Evolutionary conservation across 495 filamentous ascomycete genomes (phyloP).

Genomic region (Penicillium steckii): DNA sequence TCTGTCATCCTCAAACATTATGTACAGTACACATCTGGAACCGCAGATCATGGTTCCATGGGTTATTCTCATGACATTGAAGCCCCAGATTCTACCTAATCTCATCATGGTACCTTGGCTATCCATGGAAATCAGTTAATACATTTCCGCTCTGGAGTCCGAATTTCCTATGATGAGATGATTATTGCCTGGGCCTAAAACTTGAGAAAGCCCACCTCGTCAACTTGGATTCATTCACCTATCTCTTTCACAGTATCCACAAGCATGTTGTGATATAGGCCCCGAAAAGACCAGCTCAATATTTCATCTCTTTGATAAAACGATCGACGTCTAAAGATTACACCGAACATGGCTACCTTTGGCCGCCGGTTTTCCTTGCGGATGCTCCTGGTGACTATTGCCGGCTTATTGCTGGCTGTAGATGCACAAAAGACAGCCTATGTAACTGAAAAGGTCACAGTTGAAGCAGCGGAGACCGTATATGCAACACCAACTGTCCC

Average conservation of each 20-base stretch:
- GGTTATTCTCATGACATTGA: neutral
- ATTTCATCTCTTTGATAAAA: neutral
- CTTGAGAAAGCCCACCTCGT: neutral
- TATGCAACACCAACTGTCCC: conserved; percentile 27
- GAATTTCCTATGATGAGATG: too few relatives aligned
- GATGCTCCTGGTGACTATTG: neutral
- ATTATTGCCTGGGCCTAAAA: too few relatives aligned
- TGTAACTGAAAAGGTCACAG: conserved; percentile 15
- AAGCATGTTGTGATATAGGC: too few relatives aligned
- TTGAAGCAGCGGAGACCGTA: conserved; percentile 23
- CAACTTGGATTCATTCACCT: neutral
- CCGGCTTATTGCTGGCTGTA: neutral
- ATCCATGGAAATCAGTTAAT: neutral
- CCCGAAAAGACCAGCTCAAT: neutral
- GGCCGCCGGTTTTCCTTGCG: neutral
- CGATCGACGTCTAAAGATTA: neutral
- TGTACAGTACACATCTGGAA: conserved; percentile 1
- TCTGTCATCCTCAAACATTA: neutral
- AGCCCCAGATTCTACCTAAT: neutral
- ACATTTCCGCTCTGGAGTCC: neutral
- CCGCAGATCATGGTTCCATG: neutral
- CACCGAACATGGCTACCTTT: conserved; percentile 4
- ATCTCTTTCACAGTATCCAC: neutral
- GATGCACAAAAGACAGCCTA: conserved; percentile 5
- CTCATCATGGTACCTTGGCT: neutral